Percentiles rank a stretch among this genome's conserved stretches.
These are phyloP conservation scores for Musa itinerans DNA, from an alignment of 176 grass and related monocot species.

Conservation along the genomic window DNA sequence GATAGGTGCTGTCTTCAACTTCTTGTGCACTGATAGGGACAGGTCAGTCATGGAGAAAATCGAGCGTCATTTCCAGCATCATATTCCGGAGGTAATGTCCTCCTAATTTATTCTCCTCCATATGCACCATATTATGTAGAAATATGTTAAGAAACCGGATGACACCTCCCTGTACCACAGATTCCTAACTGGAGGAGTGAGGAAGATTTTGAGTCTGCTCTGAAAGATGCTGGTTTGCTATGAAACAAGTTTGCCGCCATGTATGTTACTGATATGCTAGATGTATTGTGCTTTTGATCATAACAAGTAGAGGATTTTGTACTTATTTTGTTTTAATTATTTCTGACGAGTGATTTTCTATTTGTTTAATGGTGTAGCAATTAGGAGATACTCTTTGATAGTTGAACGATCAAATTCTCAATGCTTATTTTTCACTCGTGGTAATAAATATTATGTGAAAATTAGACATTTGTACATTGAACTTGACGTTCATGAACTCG, in stretches of 20 bases:
- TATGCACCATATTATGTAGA: not conserved
- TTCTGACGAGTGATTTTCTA: not conserved
- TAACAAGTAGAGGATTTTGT: not conserved
- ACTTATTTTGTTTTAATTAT: not conserved
- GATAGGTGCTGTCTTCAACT: slow-evolving; percentile 94
- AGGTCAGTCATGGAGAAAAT: slow-evolving; percentile 76
- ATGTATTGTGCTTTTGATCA: not conserved
- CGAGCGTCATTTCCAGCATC: slow-evolving; percentile 60
- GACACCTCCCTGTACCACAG: slow-evolving; percentile 8
- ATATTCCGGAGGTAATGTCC: slow-evolving; percentile 2
- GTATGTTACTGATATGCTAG: not conserved
- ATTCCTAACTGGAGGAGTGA: slow-evolving; percentile 66
- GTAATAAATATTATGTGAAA: too few relatives aligned
- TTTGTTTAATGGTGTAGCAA: too few relatives aligned
- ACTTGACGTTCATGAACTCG: too few relatives aligned
- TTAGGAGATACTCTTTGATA: too few relatives aligned
- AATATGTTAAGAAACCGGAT: not conserved
- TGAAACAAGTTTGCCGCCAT: slow-evolving; percentile 4
- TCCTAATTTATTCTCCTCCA: not conserved
- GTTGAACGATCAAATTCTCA: too few relatives aligned
- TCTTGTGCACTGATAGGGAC: slow-evolving; percentile 60
- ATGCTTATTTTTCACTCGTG: too few relatives aligned
- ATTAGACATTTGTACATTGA: too few relatives aligned
- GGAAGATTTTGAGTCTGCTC: slow-evolving; percentile 73
- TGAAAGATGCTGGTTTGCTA: slow-evolving; percentile 82